Evolutionary conservation across 768 basidiomycete genomes (phyloP), one percentile per base, ranked within the genome.

Genomic region (Naematelia encephala): DNA sequence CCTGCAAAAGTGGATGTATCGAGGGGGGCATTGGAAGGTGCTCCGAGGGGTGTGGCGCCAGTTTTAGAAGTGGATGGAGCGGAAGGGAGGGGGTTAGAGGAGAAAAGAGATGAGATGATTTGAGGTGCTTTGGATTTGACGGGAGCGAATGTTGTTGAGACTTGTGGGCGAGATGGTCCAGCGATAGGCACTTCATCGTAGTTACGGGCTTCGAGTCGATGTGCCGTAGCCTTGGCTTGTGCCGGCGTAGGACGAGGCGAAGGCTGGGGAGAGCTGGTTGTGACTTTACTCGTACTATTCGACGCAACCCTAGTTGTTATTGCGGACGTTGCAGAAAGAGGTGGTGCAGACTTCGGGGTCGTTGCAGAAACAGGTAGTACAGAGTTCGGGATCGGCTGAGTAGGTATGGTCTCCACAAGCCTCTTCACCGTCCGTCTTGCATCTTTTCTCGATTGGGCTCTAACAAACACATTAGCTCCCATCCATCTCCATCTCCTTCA

Each of bases 81-180:
- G 21, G 78, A 74, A 8, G 91, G 79, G 2, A 90, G 84, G 1
- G 89, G 89, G 65, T 91, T 91, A 62, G 83, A 88, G 2, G 89
- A 85, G 79, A 94, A 94, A 5, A 94, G 81, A 8, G 91, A 92
- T 0, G 92, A 96, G 61, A 94, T 90, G 59, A 92, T 73, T 59
- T 78, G 77, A 16, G 76, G 73, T 11, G 65, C 63, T 5, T 66
- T 60, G 14, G 59, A 16, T 28, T 67, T 62, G 23, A 54, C 14
- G 25, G 59, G 27, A 23, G 57, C 39, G 11, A 57, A 14, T 21
- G 58, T 42, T 13, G 57, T 21, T 13, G 58, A 28, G 34, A 51
- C 29, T 45, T 52, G 39, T 39, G 54, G 43, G 12, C 59, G 56
- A 34, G 63, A 58, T 21, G 64, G 59, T 29, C 57, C 66, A 11